Evolutionary conservation across 176 grass and related monocot genomes (phyloP), one percentile per base, ranked within the genome.

Genomic region (Stipa capillata): DNA sequence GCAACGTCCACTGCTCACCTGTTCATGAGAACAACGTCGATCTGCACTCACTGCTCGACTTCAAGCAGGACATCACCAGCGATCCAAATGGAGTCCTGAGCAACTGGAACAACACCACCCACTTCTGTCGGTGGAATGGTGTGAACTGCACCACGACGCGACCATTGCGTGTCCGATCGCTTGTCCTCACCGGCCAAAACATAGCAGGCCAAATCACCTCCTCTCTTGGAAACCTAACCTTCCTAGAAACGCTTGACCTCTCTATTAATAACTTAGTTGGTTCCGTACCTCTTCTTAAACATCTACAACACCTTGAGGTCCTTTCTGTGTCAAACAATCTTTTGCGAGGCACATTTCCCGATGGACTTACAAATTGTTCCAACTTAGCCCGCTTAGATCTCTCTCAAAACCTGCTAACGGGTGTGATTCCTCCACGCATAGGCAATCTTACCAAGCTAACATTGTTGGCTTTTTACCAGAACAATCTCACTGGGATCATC

Each of bases 401-500:
- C 20, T 34, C 35, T 2, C 4, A 0, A 37, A 78, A 78, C 24
- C 17, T 11, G 0, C 58, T 78, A 25, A 33, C 13, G 12, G 74
- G 83, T 24, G 9, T 40, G 24, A 85, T 85, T 66, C 82, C 73
- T 23, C 32, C 9, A 6, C 34, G 9, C 56, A 77, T 85, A 33
- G 73, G 82, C 15, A 25, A 42, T 5, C 60, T 84, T 77, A 27
- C 71, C 18, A 50, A 49, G 36, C 81, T 84, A 24, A 14, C 2
- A 14, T 24, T 4, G 1, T n/a, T 78, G n/a, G 32, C 8, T 17
- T 48, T 85, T 51, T 5, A 14, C 2, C 2, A 29, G 6, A 87
- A 87, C 64, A 64, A 40, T 10, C 28, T 87, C 10, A 53, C 12
- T 6, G 85, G 85, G 18, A 56, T 29, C 28, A 76, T 87, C 8